Percentiles rank a stretch among this genome's conserved stretches.
Evolutionary conservation across 2,329 filamentous ascomycete species (phyloP).

Genomic region (Penicillium palitans): DNA sequence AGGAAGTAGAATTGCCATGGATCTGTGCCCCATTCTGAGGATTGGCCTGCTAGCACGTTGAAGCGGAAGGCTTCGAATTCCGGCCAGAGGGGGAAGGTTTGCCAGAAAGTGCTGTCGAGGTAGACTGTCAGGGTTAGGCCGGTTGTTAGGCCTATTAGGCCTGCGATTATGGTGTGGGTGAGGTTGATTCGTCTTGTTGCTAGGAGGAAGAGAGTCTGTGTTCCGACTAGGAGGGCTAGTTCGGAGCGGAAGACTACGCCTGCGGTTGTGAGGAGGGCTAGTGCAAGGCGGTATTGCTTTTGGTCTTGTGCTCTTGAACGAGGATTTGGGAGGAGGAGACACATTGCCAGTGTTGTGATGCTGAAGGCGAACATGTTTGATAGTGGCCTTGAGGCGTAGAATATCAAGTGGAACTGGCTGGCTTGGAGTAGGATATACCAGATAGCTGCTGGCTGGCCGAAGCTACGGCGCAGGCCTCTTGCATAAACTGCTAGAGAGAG

Average conservation of each 20-base stretch:
- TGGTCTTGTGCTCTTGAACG: slow-evolving; percentile 26
- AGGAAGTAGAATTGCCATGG: slow-evolving; percentile 85
- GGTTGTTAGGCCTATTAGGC: slow-evolving; percentile 66
- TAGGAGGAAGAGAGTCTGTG: slow-evolving; percentile 66
- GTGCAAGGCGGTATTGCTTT: slow-evolving; percentile 61
- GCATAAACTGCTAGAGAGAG: slow-evolving; percentile 66
- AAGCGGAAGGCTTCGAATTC: slow-evolving; percentile 87
- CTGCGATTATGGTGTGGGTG: slow-evolving; percentile 61
- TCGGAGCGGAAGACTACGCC: slow-evolving; percentile 88
- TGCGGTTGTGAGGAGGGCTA: slow-evolving; percentile 75
- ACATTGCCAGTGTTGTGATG: slow-evolving; percentile 52
- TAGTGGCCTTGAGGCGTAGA: slow-evolving; percentile 86
- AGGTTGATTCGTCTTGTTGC: slow-evolving; percentile 55
- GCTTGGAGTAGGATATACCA: slow-evolving; percentile 81
- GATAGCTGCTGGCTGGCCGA: slow-evolving; percentile 65
- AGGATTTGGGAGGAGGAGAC: slow-evolving; percentile 51
- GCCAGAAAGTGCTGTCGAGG: slow-evolving; percentile 94
- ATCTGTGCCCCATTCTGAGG: slow-evolving; percentile 82
- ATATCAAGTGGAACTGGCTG: slow-evolving; percentile 88
- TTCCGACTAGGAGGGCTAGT: slow-evolving; percentile 74
- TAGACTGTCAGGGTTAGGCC: slow-evolving; percentile 71
- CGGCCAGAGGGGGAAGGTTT: slow-evolving; percentile 75
- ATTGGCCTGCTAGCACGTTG: slow-evolving; percentile 82
- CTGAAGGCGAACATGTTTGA: slow-evolving; percentile 97
- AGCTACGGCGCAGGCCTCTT: slow-evolving; percentile 62